Conservation (phyloP, 371 early-diverging fungal species). For the Mucor sp. region DNA sequence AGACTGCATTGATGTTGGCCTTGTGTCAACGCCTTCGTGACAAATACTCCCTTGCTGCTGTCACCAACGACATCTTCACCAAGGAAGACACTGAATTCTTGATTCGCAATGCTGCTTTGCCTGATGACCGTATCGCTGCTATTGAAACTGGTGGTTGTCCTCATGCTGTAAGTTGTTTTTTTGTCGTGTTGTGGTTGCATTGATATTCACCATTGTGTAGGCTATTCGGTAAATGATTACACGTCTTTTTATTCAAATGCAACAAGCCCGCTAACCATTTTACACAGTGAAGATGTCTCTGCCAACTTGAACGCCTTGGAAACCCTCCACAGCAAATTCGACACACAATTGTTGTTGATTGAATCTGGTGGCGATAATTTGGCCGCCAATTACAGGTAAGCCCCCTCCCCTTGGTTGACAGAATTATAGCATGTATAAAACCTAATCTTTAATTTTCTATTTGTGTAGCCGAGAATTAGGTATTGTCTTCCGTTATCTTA, state of each 20-base stretch:
- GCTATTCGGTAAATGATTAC: constrained; percentile 47
- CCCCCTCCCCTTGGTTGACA: background rate
- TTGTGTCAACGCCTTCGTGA: constrained; percentile 84
- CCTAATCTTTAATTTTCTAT: constrained; percentile 9
- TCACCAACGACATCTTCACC: constrained; percentile 88
- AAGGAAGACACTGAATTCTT: constrained; percentile 94
- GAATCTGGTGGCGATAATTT: constrained; percentile 95
- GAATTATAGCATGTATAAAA: background rate
- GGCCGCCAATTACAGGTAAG: constrained; percentile 86
- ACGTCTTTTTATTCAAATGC: too few species aligned
- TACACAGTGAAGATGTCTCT: constrained; percentile 87
- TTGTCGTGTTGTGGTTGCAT: background rate
- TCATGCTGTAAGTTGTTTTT: constrained; percentile 74
- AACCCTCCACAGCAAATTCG: constrained; percentile 80
- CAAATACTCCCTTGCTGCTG: constrained; percentile 79
- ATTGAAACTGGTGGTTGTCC: constrained; percentile 97
- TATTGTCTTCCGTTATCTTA: constrained; percentile 26
- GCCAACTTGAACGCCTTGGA: constrained; percentile 93
- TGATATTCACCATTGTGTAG: constrained; percentile 13
- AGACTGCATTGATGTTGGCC: constrained; percentile 92
- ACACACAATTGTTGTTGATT: constrained; percentile 81
- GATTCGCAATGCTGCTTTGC: constrained; percentile 83
- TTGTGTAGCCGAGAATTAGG: constrained; percentile 51
- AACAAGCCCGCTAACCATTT: background rate
- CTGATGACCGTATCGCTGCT: constrained; percentile 83